Base-by-base conservation (phyloP, 2,329 filamentous ascomycete genomes). In the Metarhizium robertsii region DNA sequence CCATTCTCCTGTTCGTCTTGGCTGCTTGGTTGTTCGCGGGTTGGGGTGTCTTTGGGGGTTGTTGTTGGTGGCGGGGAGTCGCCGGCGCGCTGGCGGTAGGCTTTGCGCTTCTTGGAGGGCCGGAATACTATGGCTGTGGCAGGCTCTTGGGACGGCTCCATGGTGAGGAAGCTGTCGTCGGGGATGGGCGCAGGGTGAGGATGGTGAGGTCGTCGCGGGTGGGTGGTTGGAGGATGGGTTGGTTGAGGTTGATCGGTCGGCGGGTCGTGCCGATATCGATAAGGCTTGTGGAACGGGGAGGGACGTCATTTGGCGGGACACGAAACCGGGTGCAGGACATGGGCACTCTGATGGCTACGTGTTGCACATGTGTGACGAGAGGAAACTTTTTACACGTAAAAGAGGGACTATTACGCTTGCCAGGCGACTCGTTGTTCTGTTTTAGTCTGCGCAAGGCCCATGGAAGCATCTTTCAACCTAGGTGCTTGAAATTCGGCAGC, bases 91-190 rank as follows among this genome's bases (percentile, higher is more conserved):
- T 81, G 80, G 50, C 82, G 75, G 60, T 83, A 81, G 5, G 73
- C 70, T 64, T 84, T 85, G 65, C 81, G 75, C 69, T 84, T 85
- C 67, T 84, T 85, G 57, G 73, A 64, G 34, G 71, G 73, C 43
- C 81, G 80, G 61, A 86, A 86, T 36, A 79, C 68, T 38, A 82
- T 67, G 16, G 48, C 16, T 20, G 51, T 6, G 4, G 16, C 18
- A 6, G 42, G 42, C 8, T 48, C 45, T 5, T 48, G 8, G 8
- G 14, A 16, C 38, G 11, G 11, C 14, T 48, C 20, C 45, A 48
- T 48, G n/a, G 20, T 29, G 43, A 43, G 40, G 34, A 36, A 13
- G 40, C 6, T 16, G 40, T 43, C 25, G 25, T 25, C 1, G 32
- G 32, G 6, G 32, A 16, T 5, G n/a, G n/a, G n/a, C n/a, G n/a